Base-by-base conservation (phyloP, 176 grass and related monocot genomes). In the Aechmea fasciata region DNA sequence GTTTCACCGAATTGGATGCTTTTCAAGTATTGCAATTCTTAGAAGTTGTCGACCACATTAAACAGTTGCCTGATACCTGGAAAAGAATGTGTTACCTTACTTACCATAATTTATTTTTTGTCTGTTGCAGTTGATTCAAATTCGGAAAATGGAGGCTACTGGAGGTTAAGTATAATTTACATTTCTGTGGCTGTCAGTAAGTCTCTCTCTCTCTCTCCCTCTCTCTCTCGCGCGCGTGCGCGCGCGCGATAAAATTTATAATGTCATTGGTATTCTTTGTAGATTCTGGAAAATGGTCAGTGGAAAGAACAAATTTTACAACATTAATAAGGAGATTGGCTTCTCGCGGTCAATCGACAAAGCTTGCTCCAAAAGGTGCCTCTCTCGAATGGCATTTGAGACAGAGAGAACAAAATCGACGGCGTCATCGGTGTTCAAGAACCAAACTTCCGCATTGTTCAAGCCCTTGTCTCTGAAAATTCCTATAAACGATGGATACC, bases 381-480 rank as follows among this genome's bases (percentile, higher is more conserved):
- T 54, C 61, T 57, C 50, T 83, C 67, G 50, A 57, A 96, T 85
- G 77, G 84, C 86, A 91, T 91, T 82, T 85, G 12, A 78, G 62
- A 82, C 69, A 65, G 73, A 11, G 20, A 71, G 50, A 49, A 61
- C 65, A 70, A 92, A 85, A 69, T 65, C 68, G 9, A 78, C 50
- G 65, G 75, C 68, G 25, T 71, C 70, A 79, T 71, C 64, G 47
- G 73, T 61, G 11, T 75, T 79, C 49, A 74, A 75, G 65, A 66
- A 81, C n/a, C 57, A 76, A 28, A 79, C 80, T 7, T 88, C 69
- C 47, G 77, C 88, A 79, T 91, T 79, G 63, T 96, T 89, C 79
- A 75, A 85, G 67, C 85, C 85, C 18, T 73, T 87, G 73, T 96
- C 93, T 77, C 85, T 87, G 13, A 87, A 83, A 67, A 86, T 96